Evolutionary conservation across 2,329 filamentous ascomycete genomes (phyloP), one percentile per base, ranked within the genome.

Genomic region (Colletotrichum phormii): DNA sequence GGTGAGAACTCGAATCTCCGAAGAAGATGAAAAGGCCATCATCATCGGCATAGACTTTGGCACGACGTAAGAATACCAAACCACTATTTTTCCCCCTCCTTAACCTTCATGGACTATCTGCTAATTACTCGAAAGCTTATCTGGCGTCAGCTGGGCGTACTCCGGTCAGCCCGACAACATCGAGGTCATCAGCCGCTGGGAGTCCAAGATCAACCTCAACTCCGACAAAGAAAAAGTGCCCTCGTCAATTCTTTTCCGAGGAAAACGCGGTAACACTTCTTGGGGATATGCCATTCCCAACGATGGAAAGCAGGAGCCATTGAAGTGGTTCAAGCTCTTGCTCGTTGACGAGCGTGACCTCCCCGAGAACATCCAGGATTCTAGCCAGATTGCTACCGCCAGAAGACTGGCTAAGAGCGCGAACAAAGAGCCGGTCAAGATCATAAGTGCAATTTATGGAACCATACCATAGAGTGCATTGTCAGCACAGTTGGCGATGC

Each of bases 21-120:
- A 18, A 1, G 22, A 15, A 0, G 31, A 65, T 1, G 13, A 59
- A 9, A 1, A 55, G n/a, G 0, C 24, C 0, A 76, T 86, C 2
- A 74, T 84, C 22, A 75, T 86, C 2, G 83, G 85, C 0, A 80
- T 88, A 7, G 86, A 87, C 51, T 86, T 87, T 58, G 85, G 85
- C 0, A 87, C 86, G 0, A 87, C 85, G 77, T 86, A 71, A 71
- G 81, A 1, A 5, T 7, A 9, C 0, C 5, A 8, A 8, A 35
- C 29, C 31, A 46, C 15, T 18, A 2, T n/a, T 26, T 0, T n/a
- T 13, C 12, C 24, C 24, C 24, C n/a, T n/a, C 1, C 5, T 46
- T 1, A 46, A 46, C 2, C 13, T 46, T 18, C 3, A 2, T 18
- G 37, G 37, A 46, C 15, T 15, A 9, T 12, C 4, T 11, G 1